phyloP scores from a whole-genome alignment of 2,329 filamentous ascomycete species.

The Colletotrichum navitas region DNA sequence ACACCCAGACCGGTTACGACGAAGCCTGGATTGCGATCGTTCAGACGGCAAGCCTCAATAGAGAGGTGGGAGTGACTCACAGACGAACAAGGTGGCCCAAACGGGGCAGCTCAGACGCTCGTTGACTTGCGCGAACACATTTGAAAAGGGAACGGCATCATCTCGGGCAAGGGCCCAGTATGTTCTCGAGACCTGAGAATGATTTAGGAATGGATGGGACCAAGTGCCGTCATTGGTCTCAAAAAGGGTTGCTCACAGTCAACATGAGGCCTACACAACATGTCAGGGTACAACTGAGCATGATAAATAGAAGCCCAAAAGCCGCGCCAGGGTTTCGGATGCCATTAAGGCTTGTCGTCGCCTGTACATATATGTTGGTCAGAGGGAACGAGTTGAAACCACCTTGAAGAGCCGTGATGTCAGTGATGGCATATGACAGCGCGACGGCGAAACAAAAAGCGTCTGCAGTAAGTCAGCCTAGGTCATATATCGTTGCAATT shows the following conservation, averaged over 20 bases:
- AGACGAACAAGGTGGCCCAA: constrained; percentile 68
- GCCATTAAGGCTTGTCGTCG: constrained; percentile 59
- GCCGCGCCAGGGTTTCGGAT: constrained; percentile 63
- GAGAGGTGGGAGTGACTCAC: constrained; percentile 34
- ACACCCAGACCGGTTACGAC: constrained; percentile 67
- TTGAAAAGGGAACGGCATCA: constrained; percentile 68
- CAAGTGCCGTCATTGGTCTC: background rate
- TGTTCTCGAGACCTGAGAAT: constrained; percentile 46
- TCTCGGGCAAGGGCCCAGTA: constrained; percentile 71
- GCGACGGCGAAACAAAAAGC: constrained; percentile 65
- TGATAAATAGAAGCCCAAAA: constrained; percentile 69
- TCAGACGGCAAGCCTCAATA: background rate
- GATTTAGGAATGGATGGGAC: background rate
- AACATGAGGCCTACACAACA: constrained; percentile 65
- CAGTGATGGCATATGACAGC: constrained; percentile 67
- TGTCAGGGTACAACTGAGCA: constrained; percentile 64
- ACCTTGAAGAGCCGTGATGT: constrained; percentile 64
- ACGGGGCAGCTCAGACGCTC: constrained; percentile 68
- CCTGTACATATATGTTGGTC: constrained; percentile 72
- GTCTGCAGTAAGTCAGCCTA: constrained; percentile 61
- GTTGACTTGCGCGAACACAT: constrained; percentile 55
- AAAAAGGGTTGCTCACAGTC: constrained; percentile 50
- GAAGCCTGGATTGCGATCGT: constrained; percentile 47
- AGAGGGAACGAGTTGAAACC: constrained; percentile 69
- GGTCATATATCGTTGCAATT: constrained; percentile 52